phyloP scores from a whole-genome alignment of 805 yeast species.

The Candida bentonensis region DNA sequence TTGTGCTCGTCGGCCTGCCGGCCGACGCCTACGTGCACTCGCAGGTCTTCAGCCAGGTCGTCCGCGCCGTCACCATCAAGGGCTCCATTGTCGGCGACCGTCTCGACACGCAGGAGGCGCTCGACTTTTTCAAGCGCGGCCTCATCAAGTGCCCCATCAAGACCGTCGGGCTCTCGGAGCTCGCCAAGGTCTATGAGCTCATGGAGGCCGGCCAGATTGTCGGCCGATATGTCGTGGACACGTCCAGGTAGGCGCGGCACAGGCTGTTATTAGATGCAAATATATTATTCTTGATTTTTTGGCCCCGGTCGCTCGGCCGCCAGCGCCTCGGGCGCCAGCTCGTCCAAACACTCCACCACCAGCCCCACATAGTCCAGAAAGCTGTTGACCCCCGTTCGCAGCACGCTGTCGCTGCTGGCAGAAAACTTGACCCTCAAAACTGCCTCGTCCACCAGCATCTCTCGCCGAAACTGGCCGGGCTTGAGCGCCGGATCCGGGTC shows the following conservation, averaged over 20 bases:
- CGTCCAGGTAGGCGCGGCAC: neutral
- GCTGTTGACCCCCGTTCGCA: neutral
- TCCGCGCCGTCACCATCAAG: constrained; percentile 37
- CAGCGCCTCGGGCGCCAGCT: neutral
- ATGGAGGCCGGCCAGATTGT: constrained; percentile 77
- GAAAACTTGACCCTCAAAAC: neutral
- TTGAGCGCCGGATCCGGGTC: neutral
- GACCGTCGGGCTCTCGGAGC: neutral
- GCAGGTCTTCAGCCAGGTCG: constrained; percentile 53
- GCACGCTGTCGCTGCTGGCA: neutral
- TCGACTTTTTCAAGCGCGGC: constrained; percentile 53
- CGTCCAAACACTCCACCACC: neutral
- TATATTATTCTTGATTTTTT: neutral
- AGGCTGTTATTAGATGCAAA: neutral
- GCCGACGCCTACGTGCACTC: constrained; percentile 42
- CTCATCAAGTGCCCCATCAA: constrained; percentile 53
- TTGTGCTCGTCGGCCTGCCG: constrained; percentile 49
- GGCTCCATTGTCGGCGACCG: constrained; percentile 52
- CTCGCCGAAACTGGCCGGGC: neutral
- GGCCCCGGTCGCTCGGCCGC: neutral
- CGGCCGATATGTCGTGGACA: constrained; percentile 81
- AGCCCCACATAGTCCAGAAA: neutral
- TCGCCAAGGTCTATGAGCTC: constrained; percentile 38
- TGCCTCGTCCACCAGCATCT: neutral
- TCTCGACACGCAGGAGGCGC: constrained; percentile 45